These are phyloP conservation scores for Trichoderma harzianum DNA, from an alignment of 2,329 filamentous ascomycete species.

Conservation along the genomic window DNA sequence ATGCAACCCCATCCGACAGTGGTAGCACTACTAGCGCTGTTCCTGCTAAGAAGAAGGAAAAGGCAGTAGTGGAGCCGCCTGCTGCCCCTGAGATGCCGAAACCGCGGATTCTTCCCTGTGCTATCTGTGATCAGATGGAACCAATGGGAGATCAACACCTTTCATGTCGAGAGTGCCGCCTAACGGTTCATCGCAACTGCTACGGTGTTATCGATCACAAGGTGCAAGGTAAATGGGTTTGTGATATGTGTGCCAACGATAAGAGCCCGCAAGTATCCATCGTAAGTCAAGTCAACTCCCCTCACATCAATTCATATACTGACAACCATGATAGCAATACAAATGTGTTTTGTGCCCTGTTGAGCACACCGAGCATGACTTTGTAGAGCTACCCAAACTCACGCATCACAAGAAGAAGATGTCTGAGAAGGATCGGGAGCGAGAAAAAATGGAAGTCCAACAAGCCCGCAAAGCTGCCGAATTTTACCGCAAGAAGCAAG, in stretches of 20 bases:
- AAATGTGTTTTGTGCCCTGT: constrained; percentile 91
- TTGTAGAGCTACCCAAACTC: constrained; percentile 65
- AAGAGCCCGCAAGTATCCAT: constrained; percentile 91
- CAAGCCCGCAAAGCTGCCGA: constrained; percentile 74
- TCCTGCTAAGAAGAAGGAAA: constrained; percentile 55
- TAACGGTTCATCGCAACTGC: constrained; percentile 88
- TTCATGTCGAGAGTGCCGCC: constrained; percentile 79
- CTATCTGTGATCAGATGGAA: constrained; percentile 74
- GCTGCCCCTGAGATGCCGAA: constrained; percentile 73
- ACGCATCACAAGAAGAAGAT: constrained; percentile 73
- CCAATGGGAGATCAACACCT: constrained; percentile 68
- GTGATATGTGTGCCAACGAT: constrained; percentile 94
- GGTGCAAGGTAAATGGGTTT: constrained; percentile 78
- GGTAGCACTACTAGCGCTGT: constrained; percentile 38
- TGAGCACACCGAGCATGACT: constrained; percentile 74
- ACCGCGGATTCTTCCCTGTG: constrained; percentile 75
- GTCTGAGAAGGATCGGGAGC: constrained; percentile 84
- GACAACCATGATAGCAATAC: constrained; percentile 59
- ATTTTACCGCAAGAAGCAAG: constrained; percentile 79
- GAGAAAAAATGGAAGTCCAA: constrained; percentile 81
- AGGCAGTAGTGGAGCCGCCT: constrained; percentile 52
- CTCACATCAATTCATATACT: constrained; percentile 17
- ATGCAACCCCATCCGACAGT: constrained; percentile 45
- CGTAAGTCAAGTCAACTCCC: constrained; percentile 48
- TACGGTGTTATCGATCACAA: constrained; percentile 79